Evolutionary conservation across 441 rosid species (phyloP).

Genomic region (Corymbia calophylla): DNA sequence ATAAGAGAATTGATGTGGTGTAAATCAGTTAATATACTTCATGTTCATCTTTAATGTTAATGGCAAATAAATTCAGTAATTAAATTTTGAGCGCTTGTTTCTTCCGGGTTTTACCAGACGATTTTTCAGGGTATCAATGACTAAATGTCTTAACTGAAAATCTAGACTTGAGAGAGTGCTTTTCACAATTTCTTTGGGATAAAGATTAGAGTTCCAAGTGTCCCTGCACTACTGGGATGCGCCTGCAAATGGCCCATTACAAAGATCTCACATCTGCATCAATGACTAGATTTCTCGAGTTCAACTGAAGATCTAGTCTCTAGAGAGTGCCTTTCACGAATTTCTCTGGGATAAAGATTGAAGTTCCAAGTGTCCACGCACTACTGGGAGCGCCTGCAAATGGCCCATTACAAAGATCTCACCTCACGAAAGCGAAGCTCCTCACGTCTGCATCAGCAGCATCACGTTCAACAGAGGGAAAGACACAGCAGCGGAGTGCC

Average conservation of each 20-base stretch:
- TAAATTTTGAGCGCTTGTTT: not conserved
- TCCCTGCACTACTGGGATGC: not conserved
- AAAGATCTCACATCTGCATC: not conserved
- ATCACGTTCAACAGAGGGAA: not conserved
- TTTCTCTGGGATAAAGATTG: not conserved
- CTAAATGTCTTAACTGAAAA: not conserved
- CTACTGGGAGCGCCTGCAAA: not conserved
- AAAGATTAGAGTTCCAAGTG: not conserved
- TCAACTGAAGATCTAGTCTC: not conserved
- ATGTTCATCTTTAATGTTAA: not conserved
- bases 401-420: not conserved
- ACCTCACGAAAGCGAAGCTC: not conserved
- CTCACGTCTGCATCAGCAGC: not conserved
- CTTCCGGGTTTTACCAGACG: not conserved
- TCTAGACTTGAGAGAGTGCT: not conserved
- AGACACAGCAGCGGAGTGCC: not conserved
- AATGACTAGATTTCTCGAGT: not conserved
- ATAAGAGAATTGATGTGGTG: not conserved
- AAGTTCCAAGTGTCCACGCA: not conserved
- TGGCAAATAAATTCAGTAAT: not conserved
- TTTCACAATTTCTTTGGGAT: not conserved
- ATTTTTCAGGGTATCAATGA: not conserved
- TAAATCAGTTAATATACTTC: not conserved
- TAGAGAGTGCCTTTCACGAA: not conserved
- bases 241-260: not conserved